Conservation (phyloP, 2,329 filamentous ascomycete genomes). For the Helotiales sp. region DNA sequence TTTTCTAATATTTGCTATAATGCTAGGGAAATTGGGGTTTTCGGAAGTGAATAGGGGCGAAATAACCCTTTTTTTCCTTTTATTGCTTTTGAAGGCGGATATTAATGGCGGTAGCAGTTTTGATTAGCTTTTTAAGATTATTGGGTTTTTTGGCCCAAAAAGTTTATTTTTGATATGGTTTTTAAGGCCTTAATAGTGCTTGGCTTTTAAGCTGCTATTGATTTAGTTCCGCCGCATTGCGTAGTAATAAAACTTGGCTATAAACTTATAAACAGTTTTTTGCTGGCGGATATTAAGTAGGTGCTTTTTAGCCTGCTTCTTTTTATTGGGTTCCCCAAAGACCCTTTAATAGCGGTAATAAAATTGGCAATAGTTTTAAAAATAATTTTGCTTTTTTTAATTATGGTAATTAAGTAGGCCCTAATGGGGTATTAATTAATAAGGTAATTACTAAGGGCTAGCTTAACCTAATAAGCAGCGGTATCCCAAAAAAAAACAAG, state of each 20-base stretch:
- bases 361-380: background rate
- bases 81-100: background rate
- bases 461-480: background rate
- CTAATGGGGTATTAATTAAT: background rate
- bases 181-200: background rate
- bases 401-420: background rate
- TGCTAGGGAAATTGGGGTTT: background rate
- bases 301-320: background rate
- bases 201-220: background rate
- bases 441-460: background rate
- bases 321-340: background rate
- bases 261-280: background rate
- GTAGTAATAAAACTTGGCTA: background rate
- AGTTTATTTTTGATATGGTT: background rate
- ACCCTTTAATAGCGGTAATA: background rate
- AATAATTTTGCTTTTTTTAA: background rate
- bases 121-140: background rate
- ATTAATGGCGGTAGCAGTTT: background rate
- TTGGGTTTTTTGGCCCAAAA: background rate
- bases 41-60: background rate
- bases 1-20: background rate
- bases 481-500: background rate
- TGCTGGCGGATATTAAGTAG: background rate
- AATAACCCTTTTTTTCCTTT: background rate
- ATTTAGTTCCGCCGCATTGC: background rate